Base-by-base conservation (phyloP, 352 stramenopile species). In the Bremia lactucae region DNA sequence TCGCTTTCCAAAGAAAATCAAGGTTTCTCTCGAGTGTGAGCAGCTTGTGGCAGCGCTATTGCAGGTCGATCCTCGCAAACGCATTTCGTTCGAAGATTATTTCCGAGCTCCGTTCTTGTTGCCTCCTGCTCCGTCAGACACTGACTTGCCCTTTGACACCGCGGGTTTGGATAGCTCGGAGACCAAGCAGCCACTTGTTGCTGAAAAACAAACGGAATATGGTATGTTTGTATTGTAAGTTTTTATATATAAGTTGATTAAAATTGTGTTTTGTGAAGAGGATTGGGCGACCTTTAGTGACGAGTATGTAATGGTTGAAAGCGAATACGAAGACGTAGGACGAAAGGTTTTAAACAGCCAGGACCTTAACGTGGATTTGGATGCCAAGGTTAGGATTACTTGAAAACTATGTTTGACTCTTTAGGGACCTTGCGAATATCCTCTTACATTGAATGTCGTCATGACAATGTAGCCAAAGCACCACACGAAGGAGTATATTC, bases 281-380 rank as follows among this genome's bases (percentile, higher is more conserved):
- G 73, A 87, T 36, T 87, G 68, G 73, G 65, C 65, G 24, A 72
- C 65, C 0, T 79, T 76, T 36, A 88, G 75, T 31, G 75, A 88
- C 37, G 74, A 87, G 34, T 88, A 88, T 31, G 75, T 88, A 24
- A 84, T 88, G 46, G 75, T 88, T 14, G 75, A 88, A 44, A 83
- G 70, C 24, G 72, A 88, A 47, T 88, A 86, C 39, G 75, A 88
- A 53, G 75, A 86, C 36, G 59, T 88, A 7, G 75, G 75, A 2
- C 68, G 75, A 2, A 76, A 84, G 36, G 60, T 88, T 22, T 48
- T 88, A 11, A 66, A 84, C 35, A 62, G 69, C 4, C 64, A 75
- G 25, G 64, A 79, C 15, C 31, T 75, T 2, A 68, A 71, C 4
- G 54, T 68, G 16, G 46, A 72, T 28, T 18, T 75, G 8, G 59